Evolutionary conservation across 169 alveolate species (phyloP).

Genomic region (Plasmodium knowlesi): DNA sequence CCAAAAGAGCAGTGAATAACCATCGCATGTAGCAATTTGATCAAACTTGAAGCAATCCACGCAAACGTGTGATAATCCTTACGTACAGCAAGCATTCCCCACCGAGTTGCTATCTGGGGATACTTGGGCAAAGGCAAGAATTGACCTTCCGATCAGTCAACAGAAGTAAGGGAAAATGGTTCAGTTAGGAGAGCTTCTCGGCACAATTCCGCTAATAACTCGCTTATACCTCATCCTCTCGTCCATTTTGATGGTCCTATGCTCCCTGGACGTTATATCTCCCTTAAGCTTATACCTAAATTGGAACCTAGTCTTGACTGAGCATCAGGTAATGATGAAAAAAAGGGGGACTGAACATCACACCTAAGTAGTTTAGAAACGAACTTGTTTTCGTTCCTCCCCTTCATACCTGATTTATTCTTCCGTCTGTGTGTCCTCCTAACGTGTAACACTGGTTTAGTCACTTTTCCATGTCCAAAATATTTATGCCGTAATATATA

Average conservation of each 20-base stretch:
- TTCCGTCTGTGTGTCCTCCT: neutral
- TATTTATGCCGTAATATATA: no score
- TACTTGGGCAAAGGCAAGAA: neutral
- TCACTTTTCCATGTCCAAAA: neutral
- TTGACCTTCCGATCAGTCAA: conserved; percentile 7
- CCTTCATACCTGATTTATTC: neutral
- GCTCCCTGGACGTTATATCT: conserved; percentile 88
- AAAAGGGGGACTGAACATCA: neutral
- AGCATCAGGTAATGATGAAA: conserved; percentile 53
- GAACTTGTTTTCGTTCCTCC: neutral
- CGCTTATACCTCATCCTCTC: conserved; percentile 86
- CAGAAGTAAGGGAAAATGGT: conserved; percentile 31
- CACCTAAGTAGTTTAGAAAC: neutral
- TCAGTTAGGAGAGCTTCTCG: conserved; percentile 45
- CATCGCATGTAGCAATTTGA: neutral
- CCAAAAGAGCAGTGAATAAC: neutral
- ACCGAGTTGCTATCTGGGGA: neutral
- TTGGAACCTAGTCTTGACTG: conserved; percentile 87
- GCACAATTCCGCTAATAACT: conserved; percentile 85
- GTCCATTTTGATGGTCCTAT: conserved; percentile 84
- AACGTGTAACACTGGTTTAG: neutral
- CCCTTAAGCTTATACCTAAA: conserved; percentile 88
- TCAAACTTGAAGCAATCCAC: neutral
- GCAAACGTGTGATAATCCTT: neutral
- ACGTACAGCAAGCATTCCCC: neutral